These are phyloP conservation scores for Dovyalis caffra DNA, from an alignment of 345 rosid genomes.

Conservation along the genomic window DNA sequence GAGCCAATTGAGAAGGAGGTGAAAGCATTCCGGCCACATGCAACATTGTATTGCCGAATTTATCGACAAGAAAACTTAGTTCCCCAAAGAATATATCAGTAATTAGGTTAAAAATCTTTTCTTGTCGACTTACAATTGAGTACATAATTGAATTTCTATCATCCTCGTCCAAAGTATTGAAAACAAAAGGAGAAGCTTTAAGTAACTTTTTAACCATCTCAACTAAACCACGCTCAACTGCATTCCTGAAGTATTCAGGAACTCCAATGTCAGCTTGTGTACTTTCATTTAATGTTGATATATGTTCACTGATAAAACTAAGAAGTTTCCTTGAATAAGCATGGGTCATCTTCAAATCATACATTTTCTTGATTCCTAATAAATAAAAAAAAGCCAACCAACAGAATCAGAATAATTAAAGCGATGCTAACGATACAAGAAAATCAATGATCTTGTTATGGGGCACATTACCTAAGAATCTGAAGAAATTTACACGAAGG, in stretches of 20 bases:
- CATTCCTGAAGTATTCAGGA: not conserved
- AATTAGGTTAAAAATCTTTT: slow-evolving; percentile 18
- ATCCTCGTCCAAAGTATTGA: not conserved
- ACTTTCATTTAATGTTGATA: not conserved
- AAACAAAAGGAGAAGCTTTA: not conserved
- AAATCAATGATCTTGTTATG: no score
- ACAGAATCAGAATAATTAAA: no score
- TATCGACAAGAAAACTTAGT: not conserved
- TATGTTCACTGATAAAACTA: not conserved
- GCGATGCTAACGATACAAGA: no score
- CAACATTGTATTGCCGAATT: slow-evolving; percentile 3
- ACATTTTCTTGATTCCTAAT: not conserved
- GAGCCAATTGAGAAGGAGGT: no score
- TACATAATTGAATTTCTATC: not conserved
- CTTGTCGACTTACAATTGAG: slow-evolving; percentile 20
- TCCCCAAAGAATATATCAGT: not conserved
- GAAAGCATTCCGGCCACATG: no score
- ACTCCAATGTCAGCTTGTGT: not conserved
- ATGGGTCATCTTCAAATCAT: not conserved
- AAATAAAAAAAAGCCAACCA: no score
- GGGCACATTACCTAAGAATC: no score
- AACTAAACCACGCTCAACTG: not conserved
- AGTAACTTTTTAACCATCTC: not conserved
- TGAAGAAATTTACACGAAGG: no score
- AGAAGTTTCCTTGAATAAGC: not conserved